Conservation (phyloP, 352 stramenopile species). For the Pythium periplocum region DNA sequence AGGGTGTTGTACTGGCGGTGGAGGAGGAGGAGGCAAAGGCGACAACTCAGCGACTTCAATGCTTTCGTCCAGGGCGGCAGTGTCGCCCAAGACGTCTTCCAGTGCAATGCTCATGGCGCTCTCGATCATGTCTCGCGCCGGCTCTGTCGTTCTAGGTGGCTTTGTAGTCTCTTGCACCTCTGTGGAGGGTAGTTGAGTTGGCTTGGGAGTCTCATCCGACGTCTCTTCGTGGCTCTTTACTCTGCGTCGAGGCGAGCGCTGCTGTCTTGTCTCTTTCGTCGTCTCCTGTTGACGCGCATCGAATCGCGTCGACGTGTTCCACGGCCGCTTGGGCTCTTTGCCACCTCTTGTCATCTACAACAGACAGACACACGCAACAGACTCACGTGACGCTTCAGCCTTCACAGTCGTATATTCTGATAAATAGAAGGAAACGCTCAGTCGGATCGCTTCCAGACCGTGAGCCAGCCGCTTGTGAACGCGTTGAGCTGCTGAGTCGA, state of each 20-base stretch:
- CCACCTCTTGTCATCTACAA: too few relatives aligned
- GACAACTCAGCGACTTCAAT: not conserved
- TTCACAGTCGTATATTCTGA: too few relatives aligned
- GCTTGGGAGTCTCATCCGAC: too few relatives aligned
- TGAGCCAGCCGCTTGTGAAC: constrained; percentile 66
- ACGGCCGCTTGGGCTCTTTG: constrained; percentile 16
- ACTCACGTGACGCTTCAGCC: too few relatives aligned
- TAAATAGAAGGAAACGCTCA: constrained; percentile 12
- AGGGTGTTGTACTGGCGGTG: too few relatives aligned
- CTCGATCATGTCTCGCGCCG: constrained; percentile 48
- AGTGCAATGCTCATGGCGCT: constrained; percentile 46
- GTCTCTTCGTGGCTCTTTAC: too few relatives aligned
- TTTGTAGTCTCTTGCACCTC: too few relatives aligned
- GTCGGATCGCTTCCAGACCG: constrained; percentile 56
- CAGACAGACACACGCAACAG: too few relatives aligned
- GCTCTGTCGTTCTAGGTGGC: not conserved
- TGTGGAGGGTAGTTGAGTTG: too few relatives aligned
- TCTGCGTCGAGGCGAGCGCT: too few relatives aligned
- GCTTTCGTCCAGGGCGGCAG: not conserved
- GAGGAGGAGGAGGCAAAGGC: too few relatives aligned
- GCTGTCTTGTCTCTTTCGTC: too few relatives aligned
- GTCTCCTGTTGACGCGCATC: not conserved
- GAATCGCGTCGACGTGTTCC: constrained; percentile 49
- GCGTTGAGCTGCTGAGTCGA: constrained; percentile 68
- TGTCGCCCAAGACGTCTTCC: constrained; percentile 3